Evolutionary conservation across 2,329 filamentous ascomycete genomes (phyloP).

Genomic region (Botrytis medusae): DNA sequence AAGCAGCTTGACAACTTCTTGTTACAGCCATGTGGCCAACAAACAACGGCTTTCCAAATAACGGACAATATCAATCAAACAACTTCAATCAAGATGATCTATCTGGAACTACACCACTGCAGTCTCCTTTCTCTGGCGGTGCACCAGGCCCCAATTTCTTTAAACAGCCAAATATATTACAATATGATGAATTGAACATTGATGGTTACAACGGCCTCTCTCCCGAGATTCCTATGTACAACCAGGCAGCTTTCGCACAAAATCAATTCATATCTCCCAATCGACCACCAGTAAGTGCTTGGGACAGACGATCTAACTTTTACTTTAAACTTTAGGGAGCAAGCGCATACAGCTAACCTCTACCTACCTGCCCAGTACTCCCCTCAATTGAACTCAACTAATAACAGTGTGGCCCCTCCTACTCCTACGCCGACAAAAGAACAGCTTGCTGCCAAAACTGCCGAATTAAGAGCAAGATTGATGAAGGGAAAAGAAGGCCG

Average conservation of each 20-base stretch:
- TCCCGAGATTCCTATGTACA: slow-evolving; percentile 31
- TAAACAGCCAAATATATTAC: slow-evolving; percentile 26
- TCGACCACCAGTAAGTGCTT: slow-evolving; percentile 32
- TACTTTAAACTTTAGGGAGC: neutral
- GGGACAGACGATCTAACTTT: slow-evolving; percentile 6
- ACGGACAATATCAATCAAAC: slow-evolving; percentile 29
- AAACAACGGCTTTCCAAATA: slow-evolving; percentile 35
- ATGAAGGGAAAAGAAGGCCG: slow-evolving; percentile 32
- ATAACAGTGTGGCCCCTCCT: slow-evolving; percentile 20
- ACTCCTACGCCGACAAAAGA: slow-evolving; percentile 27
- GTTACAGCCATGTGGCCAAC: slow-evolving; percentile 32
- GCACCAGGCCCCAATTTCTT: slow-evolving; percentile 29
- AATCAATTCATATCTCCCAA: slow-evolving; percentile 31
- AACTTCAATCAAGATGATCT: slow-evolving; percentile 35
- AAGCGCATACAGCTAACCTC: slow-evolving; percentile 27
- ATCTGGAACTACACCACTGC: slow-evolving; percentile 5
- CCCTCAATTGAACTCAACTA: slow-evolving; percentile 27
- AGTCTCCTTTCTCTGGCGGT: slow-evolving; percentile 24
- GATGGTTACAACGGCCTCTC: slow-evolving; percentile 28
- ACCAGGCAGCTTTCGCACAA: slow-evolving; percentile 31
- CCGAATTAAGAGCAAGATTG: slow-evolving; percentile 38
- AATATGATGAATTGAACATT: slow-evolving; percentile 27
- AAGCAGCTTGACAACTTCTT: neutral
- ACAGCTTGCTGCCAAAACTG: slow-evolving; percentile 37
- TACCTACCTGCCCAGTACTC: slow-evolving; percentile 29